Evolutionary conservation across 1,284 basidiomycete species (phyloP).

Genomic region (Trichosporon sp.): DNA sequence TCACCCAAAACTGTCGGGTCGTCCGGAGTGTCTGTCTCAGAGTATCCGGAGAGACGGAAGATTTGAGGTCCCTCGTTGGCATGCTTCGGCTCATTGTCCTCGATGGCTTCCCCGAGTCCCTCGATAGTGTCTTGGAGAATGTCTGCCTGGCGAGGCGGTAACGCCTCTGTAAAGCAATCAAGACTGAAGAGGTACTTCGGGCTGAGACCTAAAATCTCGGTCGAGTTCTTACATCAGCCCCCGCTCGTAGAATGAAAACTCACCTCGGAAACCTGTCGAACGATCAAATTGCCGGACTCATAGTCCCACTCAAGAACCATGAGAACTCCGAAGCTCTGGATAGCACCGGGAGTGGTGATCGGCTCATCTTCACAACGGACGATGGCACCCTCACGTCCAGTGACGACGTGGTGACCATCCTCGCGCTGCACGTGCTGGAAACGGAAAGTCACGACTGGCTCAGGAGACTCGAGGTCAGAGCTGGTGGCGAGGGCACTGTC

Average conservation of each 20-base stretch:
- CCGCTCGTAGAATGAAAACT: constrained; percentile 24
- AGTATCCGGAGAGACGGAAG: constrained; percentile 61
- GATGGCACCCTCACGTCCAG: constrained; percentile 67
- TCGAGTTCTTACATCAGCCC: constrained; percentile 55
- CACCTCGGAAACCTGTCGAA: constrained; percentile 80
- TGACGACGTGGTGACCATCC: constrained; percentile 68
- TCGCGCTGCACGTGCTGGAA: constrained; percentile 67
- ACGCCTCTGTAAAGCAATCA: constrained; percentile 68
- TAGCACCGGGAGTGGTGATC: constrained; percentile 75
- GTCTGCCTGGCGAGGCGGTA: constrained; percentile 67
- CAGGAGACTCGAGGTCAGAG: neutral
- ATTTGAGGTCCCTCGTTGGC: constrained; percentile 61
- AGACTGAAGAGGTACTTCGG: constrained; percentile 73
- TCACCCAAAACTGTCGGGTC: neutral
- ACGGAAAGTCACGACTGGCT: constrained; percentile 34
- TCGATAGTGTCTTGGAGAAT: constrained; percentile 73
- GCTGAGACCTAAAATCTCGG: constrained; percentile 66
- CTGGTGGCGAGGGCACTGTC: neutral
- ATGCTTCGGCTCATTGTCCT: constrained; percentile 10
- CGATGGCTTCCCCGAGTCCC: constrained; percentile 57
- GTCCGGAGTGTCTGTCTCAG: neutral
- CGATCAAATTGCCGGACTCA: constrained; percentile 59
- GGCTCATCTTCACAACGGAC: constrained; percentile 80
- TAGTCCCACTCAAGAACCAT: constrained; percentile 67
- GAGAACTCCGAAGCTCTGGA: constrained; percentile 80